Conservation (phyloP, 2,329 filamentous ascomycete species). For the Alternaria rosae region DNA sequence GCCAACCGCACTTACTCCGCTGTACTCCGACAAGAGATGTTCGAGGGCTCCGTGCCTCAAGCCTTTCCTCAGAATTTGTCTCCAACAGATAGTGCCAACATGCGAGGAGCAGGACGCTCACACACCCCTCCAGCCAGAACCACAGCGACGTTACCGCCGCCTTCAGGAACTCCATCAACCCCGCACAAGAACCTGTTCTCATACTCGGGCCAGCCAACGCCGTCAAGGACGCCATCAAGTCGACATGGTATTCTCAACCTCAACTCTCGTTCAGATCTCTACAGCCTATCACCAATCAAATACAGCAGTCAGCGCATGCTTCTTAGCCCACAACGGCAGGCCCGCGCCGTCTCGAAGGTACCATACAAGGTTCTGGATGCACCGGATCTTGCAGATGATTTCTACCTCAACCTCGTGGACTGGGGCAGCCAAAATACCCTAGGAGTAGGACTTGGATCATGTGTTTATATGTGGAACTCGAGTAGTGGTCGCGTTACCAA, state of each 20-base stretch:
- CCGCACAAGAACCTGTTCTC: constrained; percentile 97
- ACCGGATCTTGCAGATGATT: constrained; percentile 94
- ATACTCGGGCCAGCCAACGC: constrained; percentile 86
- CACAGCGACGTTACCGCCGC: constrained; percentile 70
- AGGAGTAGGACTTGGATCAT: constrained; percentile 88
- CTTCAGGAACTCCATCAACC: constrained; percentile 84
- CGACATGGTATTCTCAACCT: constrained; percentile 82
- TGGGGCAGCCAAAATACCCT: constrained; percentile 96
- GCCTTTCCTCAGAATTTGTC: constrained; percentile 67
- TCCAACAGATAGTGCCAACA: constrained; percentile 60
- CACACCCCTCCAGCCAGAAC: constrained; percentile 79
- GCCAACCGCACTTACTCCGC: constrained; percentile 92
- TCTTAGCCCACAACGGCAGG: constrained; percentile 85
- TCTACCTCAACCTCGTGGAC: constrained; percentile 96
- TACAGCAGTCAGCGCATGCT: constrained; percentile 94
- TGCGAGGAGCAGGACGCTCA: constrained; percentile 73
- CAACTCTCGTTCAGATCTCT: constrained; percentile 89
- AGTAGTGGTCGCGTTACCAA: constrained; percentile 90
- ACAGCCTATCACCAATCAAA: constrained; percentile 92
- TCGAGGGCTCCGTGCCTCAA: constrained; percentile 89
- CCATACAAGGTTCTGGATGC: constrained; percentile 98
- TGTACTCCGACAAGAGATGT: constrained; percentile 87
- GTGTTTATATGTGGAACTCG: constrained; percentile 99
- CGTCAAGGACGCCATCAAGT: constrained; percentile 86
- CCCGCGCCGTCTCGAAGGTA: constrained; percentile 90